Evolutionary conservation across 345 rosid genomes (phyloP).

Genomic region (Pistacia atlantica): DNA sequence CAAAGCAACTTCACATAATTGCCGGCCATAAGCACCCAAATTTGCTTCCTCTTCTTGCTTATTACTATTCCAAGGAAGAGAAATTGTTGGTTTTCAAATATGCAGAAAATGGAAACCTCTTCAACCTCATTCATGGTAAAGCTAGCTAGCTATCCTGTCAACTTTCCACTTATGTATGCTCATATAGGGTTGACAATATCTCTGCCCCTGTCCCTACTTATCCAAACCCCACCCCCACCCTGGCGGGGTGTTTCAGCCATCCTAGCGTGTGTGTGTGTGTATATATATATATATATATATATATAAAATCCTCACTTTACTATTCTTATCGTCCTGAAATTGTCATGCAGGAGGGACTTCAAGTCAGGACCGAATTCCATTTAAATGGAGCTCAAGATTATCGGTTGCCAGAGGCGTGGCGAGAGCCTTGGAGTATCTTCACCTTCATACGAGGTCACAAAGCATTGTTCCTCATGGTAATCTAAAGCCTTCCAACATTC

Average conservation of each 20-base stretch:
- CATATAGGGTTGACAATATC: too few relatives aligned
- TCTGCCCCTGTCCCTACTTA: too few relatives aligned
- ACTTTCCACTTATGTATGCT: too few relatives aligned
- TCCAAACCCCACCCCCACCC: too few relatives aligned
- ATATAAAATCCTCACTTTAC: too few relatives aligned
- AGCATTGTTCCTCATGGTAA: slow-evolving; percentile 50
- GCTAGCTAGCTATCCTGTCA: neutral
- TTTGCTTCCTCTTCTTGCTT: slow-evolving; percentile 65
- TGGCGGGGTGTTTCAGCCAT: too few relatives aligned
- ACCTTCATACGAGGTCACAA: slow-evolving; percentile 25
- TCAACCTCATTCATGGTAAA: slow-evolving; percentile 56
- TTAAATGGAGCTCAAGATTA: slow-evolving; percentile 52
- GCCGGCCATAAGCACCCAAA: slow-evolving; percentile 45
- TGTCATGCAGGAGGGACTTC: slow-evolving; percentile 40
- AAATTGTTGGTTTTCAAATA: slow-evolving; percentile 48
- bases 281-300: too few relatives aligned
- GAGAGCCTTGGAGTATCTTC: slow-evolving; percentile 54
- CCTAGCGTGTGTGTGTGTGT: too few relatives aligned
- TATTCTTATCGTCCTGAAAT: neutral
- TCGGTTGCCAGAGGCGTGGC: slow-evolving; percentile 49
- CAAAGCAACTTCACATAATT: slow-evolving; percentile 32
- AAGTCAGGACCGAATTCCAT: slow-evolving; percentile 36
- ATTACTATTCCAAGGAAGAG: slow-evolving; percentile 69
- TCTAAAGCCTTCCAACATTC: slow-evolving; percentile 60
- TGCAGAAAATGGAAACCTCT: slow-evolving; percentile 51